Base-by-base conservation (phyloP, 148 eudicot genomes). In the Cornus controversa region DNA sequence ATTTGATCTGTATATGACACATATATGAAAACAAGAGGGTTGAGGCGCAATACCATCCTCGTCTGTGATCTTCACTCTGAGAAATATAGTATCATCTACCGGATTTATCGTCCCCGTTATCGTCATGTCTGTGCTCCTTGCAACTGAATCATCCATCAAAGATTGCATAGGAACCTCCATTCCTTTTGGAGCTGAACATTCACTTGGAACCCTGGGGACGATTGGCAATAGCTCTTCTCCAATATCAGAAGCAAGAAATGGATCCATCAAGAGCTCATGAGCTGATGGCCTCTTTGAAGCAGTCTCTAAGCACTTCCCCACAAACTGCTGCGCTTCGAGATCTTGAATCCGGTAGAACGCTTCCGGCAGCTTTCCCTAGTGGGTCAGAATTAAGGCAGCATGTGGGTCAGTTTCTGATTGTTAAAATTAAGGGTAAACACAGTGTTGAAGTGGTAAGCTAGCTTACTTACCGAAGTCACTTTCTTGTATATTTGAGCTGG, bases 401-500 rank as follows among this genome's bases (percentile, higher is more conserved):
- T 42, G 2, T 27, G 63, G 23, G 54, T 26, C 67, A 71, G 40
- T 8, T 60, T 60, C 64, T 60, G 25, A 4, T 60, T 60, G 23
- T 60, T 1, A 18, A n/a, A n/a, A n/a, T n/a, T 60, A 60, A 3
- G 8, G 9, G 25, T 22, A 60, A 60, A 60, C 64, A n/a, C 2
- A 54, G 11, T 60, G 64, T 15, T 1, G 5, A 54, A 54, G n/a
- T n/a, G 60, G 4, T 22, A 4, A 54, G 45, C n/a, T n/a, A n/a
- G 6, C 40, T 2, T 10, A 42, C 86, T 81, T 71, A 94, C 98
- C 68, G 91, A 80, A 34, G 85, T 87, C 9, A 94, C 98, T 86
- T 94, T 94, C 92, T 94, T 94, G 86, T 94, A 94, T 20, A 94
- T 94, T 72, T 94, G 98, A 45, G 91, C 96, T 15, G 97, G 89